Conservation (phyloP, 331 rosid genomes). For the Quercus lobata region DNA sequence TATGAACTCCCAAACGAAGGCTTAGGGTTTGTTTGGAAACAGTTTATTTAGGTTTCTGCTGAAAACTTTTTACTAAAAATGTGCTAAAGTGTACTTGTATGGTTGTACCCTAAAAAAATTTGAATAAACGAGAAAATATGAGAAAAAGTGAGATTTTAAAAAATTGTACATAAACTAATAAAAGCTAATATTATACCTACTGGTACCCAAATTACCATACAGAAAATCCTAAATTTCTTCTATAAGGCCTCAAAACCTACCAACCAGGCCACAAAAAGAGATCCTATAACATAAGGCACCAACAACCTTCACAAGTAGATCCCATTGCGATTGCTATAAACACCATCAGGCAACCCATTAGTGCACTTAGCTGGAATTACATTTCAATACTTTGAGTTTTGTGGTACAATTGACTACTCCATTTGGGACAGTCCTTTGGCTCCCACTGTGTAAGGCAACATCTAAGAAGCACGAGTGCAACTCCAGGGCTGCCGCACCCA, state of each 20-base stretch:
- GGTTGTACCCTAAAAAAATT: too few relatives aligned
- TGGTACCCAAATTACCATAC: conserved; percentile 44
- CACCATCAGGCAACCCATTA: conserved; percentile 36
- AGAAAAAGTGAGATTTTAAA: too few relatives aligned
- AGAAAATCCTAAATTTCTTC: conserved; percentile 21
- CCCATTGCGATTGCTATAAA: conserved; percentile 49
- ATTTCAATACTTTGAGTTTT: conserved; percentile 35
- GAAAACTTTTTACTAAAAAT: too few relatives aligned
- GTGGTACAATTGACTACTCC: conserved; percentile 38
- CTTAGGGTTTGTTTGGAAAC: too few relatives aligned
- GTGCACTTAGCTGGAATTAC: conserved; percentile 26
- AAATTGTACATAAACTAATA: too few relatives aligned
- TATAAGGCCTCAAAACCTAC: conserved; percentile 1
- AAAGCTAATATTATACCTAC: too few relatives aligned
- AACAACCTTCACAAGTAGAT: conserved; percentile 38
- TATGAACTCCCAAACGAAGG: too few relatives aligned
- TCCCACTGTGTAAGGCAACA: conserved; percentile 31
- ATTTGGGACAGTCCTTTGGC: conserved; percentile 19
- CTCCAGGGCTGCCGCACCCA: too few relatives aligned
- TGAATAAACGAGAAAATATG: too few relatives aligned
- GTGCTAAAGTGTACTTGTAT: too few relatives aligned
- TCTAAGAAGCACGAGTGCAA: too few relatives aligned
- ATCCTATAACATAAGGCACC: background rate
- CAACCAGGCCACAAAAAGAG: conserved; percentile 12
- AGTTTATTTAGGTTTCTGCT: too few relatives aligned